phyloP scores from a whole-genome alignment of 2,329 filamentous ascomycete genomes.

The Pseudonectria buxi region DNA sequence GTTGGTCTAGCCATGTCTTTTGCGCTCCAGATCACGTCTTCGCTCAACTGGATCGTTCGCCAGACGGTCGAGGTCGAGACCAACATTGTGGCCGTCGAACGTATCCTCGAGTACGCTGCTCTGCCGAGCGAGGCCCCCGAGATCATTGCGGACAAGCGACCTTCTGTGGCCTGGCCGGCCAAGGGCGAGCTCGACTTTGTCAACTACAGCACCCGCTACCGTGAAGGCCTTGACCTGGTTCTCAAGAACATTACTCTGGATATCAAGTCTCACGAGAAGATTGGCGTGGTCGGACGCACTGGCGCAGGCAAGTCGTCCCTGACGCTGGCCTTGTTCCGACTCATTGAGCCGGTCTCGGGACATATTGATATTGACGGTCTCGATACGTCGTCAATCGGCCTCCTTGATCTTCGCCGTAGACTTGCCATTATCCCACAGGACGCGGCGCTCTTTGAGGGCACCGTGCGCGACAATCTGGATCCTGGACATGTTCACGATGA shows the following conservation, averaged over 20 bases:
- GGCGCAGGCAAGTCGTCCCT: slow-evolving; percentile 94
- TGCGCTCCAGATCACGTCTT: slow-evolving; percentile 92
- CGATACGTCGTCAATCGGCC: slow-evolving; percentile 82
- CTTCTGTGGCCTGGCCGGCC: slow-evolving; percentile 85
- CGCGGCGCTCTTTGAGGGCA: slow-evolving; percentile 90
- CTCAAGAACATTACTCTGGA: slow-evolving; percentile 86
- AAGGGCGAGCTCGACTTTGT: slow-evolving; percentile 84
- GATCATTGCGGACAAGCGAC: slow-evolving; percentile 79
- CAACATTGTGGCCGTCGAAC: slow-evolving; percentile 98
- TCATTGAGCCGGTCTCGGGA: slow-evolving; percentile 81
- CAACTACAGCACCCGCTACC: slow-evolving; percentile 91
- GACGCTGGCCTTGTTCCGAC: slow-evolving; percentile 86
- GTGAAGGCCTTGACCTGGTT: slow-evolving; percentile 81
- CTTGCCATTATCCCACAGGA: slow-evolving; percentile 97
- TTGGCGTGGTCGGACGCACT: slow-evolving; percentile 92
- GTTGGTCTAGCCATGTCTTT: slow-evolving; percentile 97
- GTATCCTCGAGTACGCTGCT: slow-evolving; percentile 88
- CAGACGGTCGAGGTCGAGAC: slow-evolving; percentile 99
- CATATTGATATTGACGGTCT: slow-evolving; percentile 84
- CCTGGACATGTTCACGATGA: slow-evolving; percentile 93
- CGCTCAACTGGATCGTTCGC: slow-evolving; percentile 97
- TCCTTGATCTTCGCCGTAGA: slow-evolving; percentile 80
- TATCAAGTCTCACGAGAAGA: slow-evolving; percentile 96
- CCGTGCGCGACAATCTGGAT: slow-evolving; percentile 89
- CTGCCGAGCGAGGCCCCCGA: slow-evolving; percentile 92